Evolutionary conservation across 2,329 filamentous ascomycete species (phyloP).

Genomic region (Stenocarpella maydis): DNA sequence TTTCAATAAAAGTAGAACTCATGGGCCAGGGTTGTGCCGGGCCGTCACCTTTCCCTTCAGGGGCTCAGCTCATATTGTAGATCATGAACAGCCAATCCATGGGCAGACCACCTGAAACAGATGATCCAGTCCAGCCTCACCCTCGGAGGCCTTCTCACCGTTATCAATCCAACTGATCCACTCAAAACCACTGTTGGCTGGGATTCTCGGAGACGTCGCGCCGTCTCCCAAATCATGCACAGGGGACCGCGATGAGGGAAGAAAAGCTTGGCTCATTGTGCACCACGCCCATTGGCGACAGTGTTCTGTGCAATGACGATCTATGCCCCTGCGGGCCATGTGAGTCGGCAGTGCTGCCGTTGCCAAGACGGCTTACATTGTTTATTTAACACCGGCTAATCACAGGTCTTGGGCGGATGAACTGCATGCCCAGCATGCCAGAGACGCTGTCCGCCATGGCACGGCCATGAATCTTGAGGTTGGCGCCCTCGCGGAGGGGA

Average conservation of each 20-base stretch:
- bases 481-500: neutral
- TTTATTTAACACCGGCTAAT: constrained; percentile 26
- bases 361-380: constrained; percentile 22
- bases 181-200: neutral
- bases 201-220: constrained; percentile 15
- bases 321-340: neutral
- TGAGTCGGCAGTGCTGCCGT: constrained; percentile 17
- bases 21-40: too few species aligned
- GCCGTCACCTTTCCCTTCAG: too few species aligned
- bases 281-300: constrained; percentile 11
- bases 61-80: too few species aligned
- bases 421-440: neutral
- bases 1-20: too few species aligned
- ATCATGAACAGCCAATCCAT: neutral
- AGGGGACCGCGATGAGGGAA: constrained; percentile 1
- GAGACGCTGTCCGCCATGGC: neutral
- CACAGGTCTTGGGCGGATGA: constrained; percentile 16
- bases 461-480: neutral
- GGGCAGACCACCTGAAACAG: neutral
- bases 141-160: constrained; percentile 11
- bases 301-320: constrained; percentile 5
- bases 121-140: neutral
- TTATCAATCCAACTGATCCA: constrained; percentile 3
- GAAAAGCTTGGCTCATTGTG: constrained; percentile 6
- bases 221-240: constrained; percentile 22